Percentiles rank a stretch among this genome's conserved stretches.
These are phyloP conservation scores for Aotearoamyces nothofagi DNA, from an alignment of 2,329 filamentous ascomycete species.

Conservation along the genomic window DNA sequence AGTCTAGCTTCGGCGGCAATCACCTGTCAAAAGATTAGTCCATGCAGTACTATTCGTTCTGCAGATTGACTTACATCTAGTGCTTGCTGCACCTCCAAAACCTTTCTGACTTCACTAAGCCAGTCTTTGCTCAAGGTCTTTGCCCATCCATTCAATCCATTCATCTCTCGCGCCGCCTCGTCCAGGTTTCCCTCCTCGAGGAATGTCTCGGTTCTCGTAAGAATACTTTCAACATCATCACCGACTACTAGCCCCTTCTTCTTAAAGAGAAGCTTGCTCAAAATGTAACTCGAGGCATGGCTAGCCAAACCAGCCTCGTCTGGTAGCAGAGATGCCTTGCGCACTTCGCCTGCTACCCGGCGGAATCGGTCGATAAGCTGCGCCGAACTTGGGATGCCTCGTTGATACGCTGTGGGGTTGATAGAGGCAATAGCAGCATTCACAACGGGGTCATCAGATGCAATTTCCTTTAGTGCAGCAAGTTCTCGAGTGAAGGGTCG, in stretches of 20 bases:
- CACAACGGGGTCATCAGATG: slow-evolving; percentile 69
- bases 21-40: slow-evolving; percentile 36
- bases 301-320: slow-evolving; percentile 90
- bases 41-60: slow-evolving; percentile 1
- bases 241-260: slow-evolving; percentile 76
- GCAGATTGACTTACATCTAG: slow-evolving; percentile 62
- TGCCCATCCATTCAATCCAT: slow-evolving; percentile 81
- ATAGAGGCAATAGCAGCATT: slow-evolving; percentile 93
- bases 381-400: slow-evolving; percentile 67
- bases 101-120: slow-evolving; percentile 78
- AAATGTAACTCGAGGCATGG: slow-evolving; percentile 75
- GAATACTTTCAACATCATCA: slow-evolving; percentile 83
- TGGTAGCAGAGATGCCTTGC: slow-evolving; percentile 84
- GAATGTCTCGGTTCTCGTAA: slow-evolving; percentile 76
- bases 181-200: slow-evolving; percentile 91
- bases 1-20: slow-evolving; percentile 83
- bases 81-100: slow-evolving; percentile 90
- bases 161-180: slow-evolving; percentile 87
- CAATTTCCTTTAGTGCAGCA: slow-evolving; percentile 86
- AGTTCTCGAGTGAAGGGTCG: slow-evolving; percentile 85
- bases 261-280: slow-evolving; percentile 93
- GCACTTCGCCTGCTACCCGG: slow-evolving; percentile 77
- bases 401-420: slow-evolving; percentile 85
- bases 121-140: slow-evolving; percentile 91
- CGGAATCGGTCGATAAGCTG: slow-evolving; percentile 94